Base-by-base conservation (phyloP, 495 filamentous ascomycete species). In the Aspergillus hancockii region DNA sequence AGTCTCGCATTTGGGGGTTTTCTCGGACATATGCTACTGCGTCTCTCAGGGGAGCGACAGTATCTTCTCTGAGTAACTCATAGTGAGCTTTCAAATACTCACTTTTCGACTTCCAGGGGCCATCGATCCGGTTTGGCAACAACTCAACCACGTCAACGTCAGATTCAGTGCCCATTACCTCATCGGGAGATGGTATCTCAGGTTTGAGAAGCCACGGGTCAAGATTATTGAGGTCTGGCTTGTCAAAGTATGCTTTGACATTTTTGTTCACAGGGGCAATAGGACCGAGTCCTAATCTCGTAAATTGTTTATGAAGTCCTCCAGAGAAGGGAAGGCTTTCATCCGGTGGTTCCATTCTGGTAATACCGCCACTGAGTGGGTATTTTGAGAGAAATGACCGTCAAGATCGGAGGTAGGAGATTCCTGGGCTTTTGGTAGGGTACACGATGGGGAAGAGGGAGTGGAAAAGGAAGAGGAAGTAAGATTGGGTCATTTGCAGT, bases 81-180 rank as follows among this genome's bases (percentile, higher is more conserved):
- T 91, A 91, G 52, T 90, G 88, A 0, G 83, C 75, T 56, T 77
- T 66, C 2, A 92, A 72, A 47, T 90, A 90, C 0, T 70, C 65
- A 0, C 81, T 67, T 32, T 81, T 82, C 0, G 78, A 81, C 0
- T 55, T 36, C 78, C 79, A 85, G 7, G 79, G 71, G 0, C 74
- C 73, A 2, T 65, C 52, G 23, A 82, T 67, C 14, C 63, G 65
- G 46, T 84, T 83, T 4, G 71, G 58, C 1, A 49, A 23, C 0
- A 76, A 63, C 7, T 78, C 55, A 1, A 75, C 68, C 9, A 64
- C 60, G 0, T 72, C 59, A 12, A 71, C 65, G 10, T 66, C 61
- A 8, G 59, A 57, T 13, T 65, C 62, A 6, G 23, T 59, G 8
- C 71, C 73, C 46, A 78, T 60, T 30, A 85, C 75, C 59, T 85